Evolutionary conservation across 257 asterid species (phyloP).

Genomic region (Solanum chilense): DNA sequence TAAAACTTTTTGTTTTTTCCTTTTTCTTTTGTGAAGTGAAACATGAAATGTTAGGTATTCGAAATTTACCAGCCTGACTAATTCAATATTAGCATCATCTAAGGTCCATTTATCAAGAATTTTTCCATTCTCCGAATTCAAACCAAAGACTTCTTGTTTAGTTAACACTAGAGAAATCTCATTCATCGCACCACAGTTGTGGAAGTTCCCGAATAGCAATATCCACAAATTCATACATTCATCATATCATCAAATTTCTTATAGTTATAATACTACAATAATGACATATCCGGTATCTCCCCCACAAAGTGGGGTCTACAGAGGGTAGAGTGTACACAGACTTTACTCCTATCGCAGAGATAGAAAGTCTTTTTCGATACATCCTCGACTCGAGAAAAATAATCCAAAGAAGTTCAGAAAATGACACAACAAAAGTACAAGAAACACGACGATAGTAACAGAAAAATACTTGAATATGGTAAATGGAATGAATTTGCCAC

Average conservation of each 20-base stretch:
- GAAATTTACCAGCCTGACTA: background rate
- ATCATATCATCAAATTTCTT: background rate
- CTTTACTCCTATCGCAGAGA: rapidly evolving
- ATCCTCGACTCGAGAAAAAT: background rate
- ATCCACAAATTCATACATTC: background rate
- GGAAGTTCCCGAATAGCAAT: background rate
- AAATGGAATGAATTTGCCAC: background rate
- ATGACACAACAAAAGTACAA: background rate
- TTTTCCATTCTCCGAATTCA: background rate
- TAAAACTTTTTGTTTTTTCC: background rate
- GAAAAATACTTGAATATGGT: background rate
- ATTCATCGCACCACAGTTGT: background rate
- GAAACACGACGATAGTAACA: background rate
- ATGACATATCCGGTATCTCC: rapidly evolving
- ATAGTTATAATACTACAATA: background rate
- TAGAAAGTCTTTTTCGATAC: too few species aligned
- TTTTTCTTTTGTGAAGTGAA: background rate
- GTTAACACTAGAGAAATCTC: background rate
- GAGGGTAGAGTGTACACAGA: rapidly evolving
- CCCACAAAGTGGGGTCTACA: rapidly evolving
- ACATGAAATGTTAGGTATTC: background rate
- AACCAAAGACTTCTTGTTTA: background rate
- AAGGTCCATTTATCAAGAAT: background rate
- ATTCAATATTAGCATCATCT: background rate
- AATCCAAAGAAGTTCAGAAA: too few species aligned